phyloP scores from a whole-genome alignment of 208 protist genomes.

The Wallacemonas sp. region DNA sequence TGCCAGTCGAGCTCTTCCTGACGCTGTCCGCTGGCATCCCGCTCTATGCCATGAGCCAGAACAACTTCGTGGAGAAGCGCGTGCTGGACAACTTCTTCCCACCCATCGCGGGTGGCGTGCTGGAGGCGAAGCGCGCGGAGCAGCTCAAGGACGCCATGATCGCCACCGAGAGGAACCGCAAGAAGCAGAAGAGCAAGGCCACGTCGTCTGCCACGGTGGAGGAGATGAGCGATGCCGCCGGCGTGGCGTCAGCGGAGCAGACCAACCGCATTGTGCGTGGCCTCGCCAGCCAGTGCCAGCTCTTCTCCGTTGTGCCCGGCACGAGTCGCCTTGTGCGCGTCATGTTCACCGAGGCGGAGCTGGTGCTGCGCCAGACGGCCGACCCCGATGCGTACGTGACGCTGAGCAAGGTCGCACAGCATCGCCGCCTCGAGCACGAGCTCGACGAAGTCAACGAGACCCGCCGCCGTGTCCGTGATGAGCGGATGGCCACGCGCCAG shows the following conservation, averaged over 20 bases:
- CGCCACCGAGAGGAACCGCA: not conserved
- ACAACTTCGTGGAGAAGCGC: slow-evolving; percentile 87
- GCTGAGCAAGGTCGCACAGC: slow-evolving; percentile 48
- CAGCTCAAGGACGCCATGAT: slow-evolving; percentile 20
- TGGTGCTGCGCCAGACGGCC: slow-evolving; percentile 70
- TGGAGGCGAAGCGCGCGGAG: slow-evolving; percentile 39
- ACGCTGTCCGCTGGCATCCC: slow-evolving; percentile 60
- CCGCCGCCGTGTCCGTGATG: slow-evolving; percentile 51
- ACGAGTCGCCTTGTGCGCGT: slow-evolving; percentile 64
- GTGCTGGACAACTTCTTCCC: slow-evolving; percentile 87
- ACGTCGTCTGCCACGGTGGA: slow-evolving; percentile 3
- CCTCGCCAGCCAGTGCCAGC: slow-evolving; percentile 56
- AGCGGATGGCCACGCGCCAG: slow-evolving; percentile 45
- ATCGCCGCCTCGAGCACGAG: slow-evolving; percentile 72
- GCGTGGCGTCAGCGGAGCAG: slow-evolving; percentile 30
- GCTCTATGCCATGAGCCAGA: slow-evolving; percentile 82
- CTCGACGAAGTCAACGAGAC: slow-evolving; percentile 76
- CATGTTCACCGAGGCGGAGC: slow-evolving; percentile 83
- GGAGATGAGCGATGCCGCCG: slow-evolving; percentile 21
- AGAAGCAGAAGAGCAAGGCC: not conserved
- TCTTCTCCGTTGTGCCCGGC: slow-evolving; percentile 57
- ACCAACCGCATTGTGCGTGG: slow-evolving; percentile 45
- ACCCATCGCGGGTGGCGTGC: slow-evolving; percentile 65
- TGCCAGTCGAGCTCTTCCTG: slow-evolving; percentile 60
- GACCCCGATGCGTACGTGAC: slow-evolving; percentile 45